Conservation (phyloP, 2,329 filamentous ascomycete species). For the Aspergillus flavus region DNA sequence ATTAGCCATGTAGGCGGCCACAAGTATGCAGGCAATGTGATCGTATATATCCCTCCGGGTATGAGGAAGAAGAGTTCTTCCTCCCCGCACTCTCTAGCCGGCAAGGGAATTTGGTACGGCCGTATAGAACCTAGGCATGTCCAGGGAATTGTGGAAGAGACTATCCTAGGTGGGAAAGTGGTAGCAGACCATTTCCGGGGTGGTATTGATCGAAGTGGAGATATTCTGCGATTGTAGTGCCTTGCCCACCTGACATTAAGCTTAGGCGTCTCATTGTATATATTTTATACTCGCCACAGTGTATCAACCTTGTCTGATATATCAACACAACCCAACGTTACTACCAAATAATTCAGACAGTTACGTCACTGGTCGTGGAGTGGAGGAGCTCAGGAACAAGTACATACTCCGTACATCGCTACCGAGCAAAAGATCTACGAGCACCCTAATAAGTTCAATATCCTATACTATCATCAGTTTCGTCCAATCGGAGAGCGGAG, state of each 20-base stretch:
- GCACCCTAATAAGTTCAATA: no score
- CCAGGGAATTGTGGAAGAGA: constrained; percentile 85
- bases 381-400: no score
- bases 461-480: no score
- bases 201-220: constrained; percentile 76
- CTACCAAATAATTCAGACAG: background rate
- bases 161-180: constrained; percentile 83
- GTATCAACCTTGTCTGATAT: background rate
- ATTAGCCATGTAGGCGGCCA: constrained; percentile 91
- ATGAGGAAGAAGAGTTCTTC: constrained; percentile 28
- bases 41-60: constrained; percentile 67
- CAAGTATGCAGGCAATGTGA: constrained; percentile 92
- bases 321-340: background rate
- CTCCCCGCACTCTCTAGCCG: constrained; percentile 39
- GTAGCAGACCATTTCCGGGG: constrained; percentile 80
- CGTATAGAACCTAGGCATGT: constrained; percentile 82
- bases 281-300: background rate
- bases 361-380: background rate
- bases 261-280: background rate
- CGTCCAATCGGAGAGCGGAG: no score
- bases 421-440: no score
- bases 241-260: background rate
- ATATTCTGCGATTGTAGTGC: constrained; percentile 63
- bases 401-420: no score
- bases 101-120: constrained; percentile 76